Conservation (phyloP, 2,329 filamentous ascomycete species). For the Cladosporium sp. region DNA sequence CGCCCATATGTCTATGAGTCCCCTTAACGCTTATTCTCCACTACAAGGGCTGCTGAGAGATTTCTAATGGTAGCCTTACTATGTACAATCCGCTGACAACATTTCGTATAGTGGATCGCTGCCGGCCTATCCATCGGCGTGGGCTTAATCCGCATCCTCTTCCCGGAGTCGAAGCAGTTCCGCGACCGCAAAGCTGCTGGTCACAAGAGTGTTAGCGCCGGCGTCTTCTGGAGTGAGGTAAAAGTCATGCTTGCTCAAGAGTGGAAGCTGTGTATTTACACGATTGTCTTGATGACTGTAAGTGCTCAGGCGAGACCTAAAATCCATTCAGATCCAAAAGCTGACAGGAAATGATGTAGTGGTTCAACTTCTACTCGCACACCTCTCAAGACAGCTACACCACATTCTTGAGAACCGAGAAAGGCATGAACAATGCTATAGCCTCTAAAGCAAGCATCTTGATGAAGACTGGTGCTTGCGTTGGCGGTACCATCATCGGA, state of each 20-base stretch:
- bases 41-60: background rate
- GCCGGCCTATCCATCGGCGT: conserved; percentile 64
- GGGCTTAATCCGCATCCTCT: conserved; percentile 62
- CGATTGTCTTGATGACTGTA: conserved; percentile 67
- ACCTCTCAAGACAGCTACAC: conserved; percentile 78
- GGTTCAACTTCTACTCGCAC: conserved; percentile 67
- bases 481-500: conserved; percentile 49
- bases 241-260: conserved; percentile 64
- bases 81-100: background rate
- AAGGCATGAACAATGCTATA: conserved; percentile 60
- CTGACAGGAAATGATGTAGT: conserved; percentile 24
- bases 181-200: conserved; percentile 62
- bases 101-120: conserved; percentile 57
- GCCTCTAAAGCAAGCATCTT: conserved; percentile 73
- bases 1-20: background rate
- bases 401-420: conserved; percentile 71
- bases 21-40: background rate
- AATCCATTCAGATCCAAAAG: background rate
- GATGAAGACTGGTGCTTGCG: conserved; percentile 44
- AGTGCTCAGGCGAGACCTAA: background rate
- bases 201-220: conserved; percentile 43
- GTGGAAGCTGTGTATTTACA: conserved; percentile 76
- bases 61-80: too few species aligned
- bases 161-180: conserved; percentile 74
- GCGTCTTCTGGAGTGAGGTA: conserved; percentile 65